A percentile compares a stretch with the other conserved stretches of the same genome.
Conservation (phyloP, 1,139 yeast genomes). For the Schwanniomyces etchellsii region DNA sequence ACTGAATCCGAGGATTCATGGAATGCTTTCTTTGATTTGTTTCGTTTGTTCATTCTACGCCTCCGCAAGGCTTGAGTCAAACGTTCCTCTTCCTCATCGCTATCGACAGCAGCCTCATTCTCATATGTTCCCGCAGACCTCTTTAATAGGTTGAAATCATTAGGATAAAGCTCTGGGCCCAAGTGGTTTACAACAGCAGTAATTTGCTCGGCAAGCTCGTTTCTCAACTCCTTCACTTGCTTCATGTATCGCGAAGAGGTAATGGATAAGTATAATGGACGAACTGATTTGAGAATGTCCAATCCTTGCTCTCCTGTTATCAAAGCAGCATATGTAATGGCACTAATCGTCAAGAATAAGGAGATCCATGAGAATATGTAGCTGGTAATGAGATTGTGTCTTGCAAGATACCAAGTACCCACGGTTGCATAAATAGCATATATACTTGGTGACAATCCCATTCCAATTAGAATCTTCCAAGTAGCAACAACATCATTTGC, state of each 20-base stretch:
- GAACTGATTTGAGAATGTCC: slow-evolving; percentile 76
- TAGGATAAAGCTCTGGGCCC: slow-evolving; percentile 42
- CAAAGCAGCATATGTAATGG: slow-evolving; percentile 81
- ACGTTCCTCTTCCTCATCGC: slow-evolving; percentile 51
- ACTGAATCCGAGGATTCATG: slow-evolving; percentile 12
- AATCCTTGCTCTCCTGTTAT: slow-evolving; percentile 89
- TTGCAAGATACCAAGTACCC: slow-evolving; percentile 37
- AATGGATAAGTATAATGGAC: slow-evolving; percentile 76
- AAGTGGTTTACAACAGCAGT: slow-evolving; percentile 40
- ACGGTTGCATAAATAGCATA: slow-evolving; percentile 74
- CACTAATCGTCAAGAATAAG: slow-evolving; percentile 54
- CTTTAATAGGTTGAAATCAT: slow-evolving; percentile 41
- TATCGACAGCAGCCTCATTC: slow-evolving; percentile 28
- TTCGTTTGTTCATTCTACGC: slow-evolving; percentile 28
- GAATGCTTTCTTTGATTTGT: slow-evolving; percentile 15
- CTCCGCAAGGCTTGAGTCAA: slow-evolving; percentile 50
- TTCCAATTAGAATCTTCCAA: slow-evolving; percentile 87
- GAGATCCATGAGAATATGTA: slow-evolving; percentile 36
- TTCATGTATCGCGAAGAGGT: slow-evolving; percentile 55
- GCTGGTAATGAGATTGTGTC: slow-evolving; percentile 11
- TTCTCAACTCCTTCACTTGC: slow-evolving; percentile 40
- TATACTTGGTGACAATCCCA: slow-evolving; percentile 84
- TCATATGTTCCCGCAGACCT: slow-evolving; percentile 13
- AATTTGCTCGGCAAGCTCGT: slow-evolving; percentile 36
- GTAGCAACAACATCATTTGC: slow-evolving; percentile 94